Conservation (phyloP, 2,329 filamentous ascomycete genomes). For the Geosmithia flava region DNA sequence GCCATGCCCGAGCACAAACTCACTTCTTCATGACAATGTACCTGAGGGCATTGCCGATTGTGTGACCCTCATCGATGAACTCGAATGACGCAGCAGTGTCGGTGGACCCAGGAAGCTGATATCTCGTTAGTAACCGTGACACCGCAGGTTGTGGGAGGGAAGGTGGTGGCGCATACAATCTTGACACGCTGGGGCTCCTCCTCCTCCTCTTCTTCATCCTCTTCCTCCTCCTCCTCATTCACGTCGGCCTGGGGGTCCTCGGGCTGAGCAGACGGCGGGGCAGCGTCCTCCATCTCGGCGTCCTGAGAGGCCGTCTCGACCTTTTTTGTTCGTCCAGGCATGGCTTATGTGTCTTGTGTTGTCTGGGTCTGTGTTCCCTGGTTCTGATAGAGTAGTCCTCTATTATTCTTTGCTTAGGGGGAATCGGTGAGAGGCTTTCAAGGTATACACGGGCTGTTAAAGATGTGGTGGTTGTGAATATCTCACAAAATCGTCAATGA, state of each 20-base stretch:
- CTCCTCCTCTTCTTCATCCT: conserved; percentile 23
- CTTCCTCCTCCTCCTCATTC: conserved; percentile 13
- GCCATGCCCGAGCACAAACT: no score
- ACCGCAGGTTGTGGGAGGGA: not conserved
- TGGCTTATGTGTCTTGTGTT: conserved; percentile 9
- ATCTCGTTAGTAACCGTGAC: conserved; percentile 3
- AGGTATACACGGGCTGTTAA: no score
- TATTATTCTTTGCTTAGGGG: no score
- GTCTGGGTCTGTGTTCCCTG: not conserved
- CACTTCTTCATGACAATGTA: conserved; percentile 99
- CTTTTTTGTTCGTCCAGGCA: conserved; percentile 27
- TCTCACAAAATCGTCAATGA: not conserved
- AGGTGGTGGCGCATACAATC: conserved; percentile 30
- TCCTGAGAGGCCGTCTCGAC: conserved; percentile 17
- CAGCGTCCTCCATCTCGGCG: conserved; percentile 30
- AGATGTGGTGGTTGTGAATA: no score
- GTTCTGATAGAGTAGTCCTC: no score
- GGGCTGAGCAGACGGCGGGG: conserved; percentile 21
- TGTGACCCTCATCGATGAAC: conserved; percentile 89
- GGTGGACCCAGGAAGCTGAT: conserved; percentile 69
- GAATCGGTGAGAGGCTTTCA: no score
- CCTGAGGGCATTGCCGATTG: conserved; percentile 82
- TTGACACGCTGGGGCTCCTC: conserved; percentile 43
- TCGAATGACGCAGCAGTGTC: conserved; percentile 91
- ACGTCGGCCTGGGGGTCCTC: conserved; percentile 31